phyloP scores from a whole-genome alignment of 495 filamentous ascomycete genomes.

The Lasiosphaeris hirsuta region DNA sequence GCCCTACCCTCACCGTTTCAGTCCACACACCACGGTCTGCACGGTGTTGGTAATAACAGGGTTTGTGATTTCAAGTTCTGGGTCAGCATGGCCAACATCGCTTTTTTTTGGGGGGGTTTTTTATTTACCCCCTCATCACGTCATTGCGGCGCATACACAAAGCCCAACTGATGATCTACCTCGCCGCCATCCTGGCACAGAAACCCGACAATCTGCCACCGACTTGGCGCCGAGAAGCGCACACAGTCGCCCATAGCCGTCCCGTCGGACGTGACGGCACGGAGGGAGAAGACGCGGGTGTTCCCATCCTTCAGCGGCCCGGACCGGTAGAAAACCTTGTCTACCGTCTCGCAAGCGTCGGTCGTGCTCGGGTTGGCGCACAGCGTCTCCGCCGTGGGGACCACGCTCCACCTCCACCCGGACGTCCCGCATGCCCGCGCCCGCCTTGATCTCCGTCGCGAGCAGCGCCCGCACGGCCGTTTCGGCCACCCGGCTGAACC shows the following conservation, averaged over 20 bases:
- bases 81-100: not conserved
- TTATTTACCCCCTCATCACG: not conserved
- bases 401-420: constrained; percentile 50
- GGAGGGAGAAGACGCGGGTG: constrained; percentile 57
- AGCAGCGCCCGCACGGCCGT: constrained; percentile 44
- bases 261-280: constrained; percentile 52
- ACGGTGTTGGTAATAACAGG: not conserved
- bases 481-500: constrained; percentile 53
- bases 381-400: constrained; percentile 41
- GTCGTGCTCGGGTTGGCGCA: constrained; percentile 50
- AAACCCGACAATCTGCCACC: constrained; percentile 57
- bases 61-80: not conserved
- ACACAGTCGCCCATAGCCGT: constrained; percentile 48
- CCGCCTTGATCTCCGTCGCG: constrained; percentile 28
- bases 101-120: constrained; percentile 3
- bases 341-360: constrained; percentile 57
- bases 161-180: constrained; percentile 56
- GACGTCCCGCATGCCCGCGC: constrained; percentile 41
- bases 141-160: constrained; percentile 48
- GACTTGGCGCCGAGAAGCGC: constrained; percentile 46
- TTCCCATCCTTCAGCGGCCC: constrained; percentile 43
- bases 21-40: no score
- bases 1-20: no score
- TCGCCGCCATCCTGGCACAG: constrained; percentile 56
- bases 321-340: constrained; percentile 60